phyloP scores from a whole-genome alignment of 768 basidiomycete genomes.

The Tricholomella constricta region DNA sequence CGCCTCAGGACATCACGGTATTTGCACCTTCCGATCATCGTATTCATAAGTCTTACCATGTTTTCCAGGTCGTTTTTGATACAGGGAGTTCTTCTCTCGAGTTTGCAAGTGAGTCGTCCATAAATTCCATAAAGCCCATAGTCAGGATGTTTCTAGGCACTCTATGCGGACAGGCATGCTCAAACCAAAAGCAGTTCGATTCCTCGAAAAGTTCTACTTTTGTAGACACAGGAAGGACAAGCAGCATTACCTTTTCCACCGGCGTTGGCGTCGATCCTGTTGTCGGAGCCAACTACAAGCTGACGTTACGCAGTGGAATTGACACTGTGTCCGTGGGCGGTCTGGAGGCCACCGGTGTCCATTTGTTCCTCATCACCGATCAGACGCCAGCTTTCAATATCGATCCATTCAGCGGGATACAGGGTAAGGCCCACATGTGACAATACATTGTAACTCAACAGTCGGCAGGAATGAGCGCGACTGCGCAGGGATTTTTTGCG shows the following conservation, averaged over 20 bases:
- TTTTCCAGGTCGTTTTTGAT: slow-evolving; percentile 54
- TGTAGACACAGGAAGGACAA: slow-evolving; percentile 41
- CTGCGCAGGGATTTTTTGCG: slow-evolving; percentile 52
- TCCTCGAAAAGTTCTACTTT: slow-evolving; percentile 52
- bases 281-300: slow-evolving; percentile 44
- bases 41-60: neutral
- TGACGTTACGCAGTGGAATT: slow-evolving; percentile 44
- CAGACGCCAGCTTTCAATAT: slow-evolving; percentile 54
- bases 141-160: slow-evolving; percentile 34
- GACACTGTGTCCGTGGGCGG: slow-evolving; percentile 56
- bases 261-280: slow-evolving; percentile 60
- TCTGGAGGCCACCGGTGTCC: slow-evolving; percentile 36
- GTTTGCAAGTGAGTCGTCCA: slow-evolving; percentile 43
- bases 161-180: slow-evolving; percentile 45
- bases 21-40: slow-evolving; percentile 7
- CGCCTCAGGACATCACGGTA: slow-evolving; percentile 48
- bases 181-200: slow-evolving; percentile 48
- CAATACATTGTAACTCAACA: neutral
- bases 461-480: slow-evolving; percentile 46
- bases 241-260: slow-evolving; percentile 53
- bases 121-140: neutral
- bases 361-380: slow-evolving; percentile 52
- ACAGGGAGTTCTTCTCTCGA: slow-evolving; percentile 53
- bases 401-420: slow-evolving; percentile 59
- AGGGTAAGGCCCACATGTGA: slow-evolving; percentile 34